Evolutionary conservation across 371 early-diverging fungal species (phyloP), one percentile per base, ranked within the genome.

Genomic region (Phascolomyces articulosus): DNA sequence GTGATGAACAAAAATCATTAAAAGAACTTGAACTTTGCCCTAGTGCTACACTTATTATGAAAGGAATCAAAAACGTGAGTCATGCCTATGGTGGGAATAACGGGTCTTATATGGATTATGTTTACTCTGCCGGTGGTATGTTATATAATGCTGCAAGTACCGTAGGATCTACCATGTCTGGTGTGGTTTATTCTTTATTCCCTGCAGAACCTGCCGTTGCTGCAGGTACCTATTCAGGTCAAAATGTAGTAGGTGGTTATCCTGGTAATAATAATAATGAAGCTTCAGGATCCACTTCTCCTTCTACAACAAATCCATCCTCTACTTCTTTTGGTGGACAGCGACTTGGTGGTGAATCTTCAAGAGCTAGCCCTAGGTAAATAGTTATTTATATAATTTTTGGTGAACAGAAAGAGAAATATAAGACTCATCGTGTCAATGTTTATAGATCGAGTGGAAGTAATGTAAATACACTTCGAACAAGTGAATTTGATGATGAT

Each of bases 41-140:
- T 4, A 87, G 87, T 48, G 83, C 81, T 15, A 85, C 87, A 1
- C 67, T 87, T 15, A 83, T 87, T 3, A 76, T 87, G 77, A 87
- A 84, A 65, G 71, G 72, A 4, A 59, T 67, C 16, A 70, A 72
- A 31, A 75, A 79, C 53, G 71, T 71, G 1, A 65, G 67, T 11
- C 48, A 62, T 1, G 79, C 79, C 0, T 79, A 79, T 51, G 58
- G 38, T 51, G 58, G 38, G 4, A 28, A 21, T 23, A 28, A 54
- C 18, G 68, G 67, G 4, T 44, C 44, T 1, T 13, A 4, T 70
- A 27, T 72, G 31, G 67, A 70, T 18, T 66, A 74, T 23, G 69
- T 72, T 9, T 63, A 66, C 29, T 71, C 75, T 26, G 71, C 71
- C 11, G 65, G 63, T 4, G 68, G 69, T 0, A 48, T 65, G 10